phyloP scores from a whole-genome alignment of 352 stramenopile genomes.

The Globisporangium apiculatum region DNA sequence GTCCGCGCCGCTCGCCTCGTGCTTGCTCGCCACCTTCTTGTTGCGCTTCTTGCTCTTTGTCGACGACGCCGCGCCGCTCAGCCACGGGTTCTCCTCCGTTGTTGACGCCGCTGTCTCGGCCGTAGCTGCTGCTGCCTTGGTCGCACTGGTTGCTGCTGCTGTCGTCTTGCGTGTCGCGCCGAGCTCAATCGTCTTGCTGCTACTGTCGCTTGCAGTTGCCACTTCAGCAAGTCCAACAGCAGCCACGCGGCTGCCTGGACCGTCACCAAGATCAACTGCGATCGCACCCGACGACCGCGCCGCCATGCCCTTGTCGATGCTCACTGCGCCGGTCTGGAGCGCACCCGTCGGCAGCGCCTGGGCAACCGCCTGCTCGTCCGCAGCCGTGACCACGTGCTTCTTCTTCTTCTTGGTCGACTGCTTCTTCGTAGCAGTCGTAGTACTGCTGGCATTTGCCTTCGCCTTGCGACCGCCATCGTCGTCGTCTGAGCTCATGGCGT shows the following conservation, averaged over 20 bases:
- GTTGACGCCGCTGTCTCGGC: slow-evolving; percentile 9
- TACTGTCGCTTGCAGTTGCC: slow-evolving; percentile 21
- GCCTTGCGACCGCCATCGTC: slow-evolving; percentile 16
- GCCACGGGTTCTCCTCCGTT: slow-evolving; percentile 66
- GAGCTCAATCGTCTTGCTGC: slow-evolving; percentile 23
- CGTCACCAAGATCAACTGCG: slow-evolving; percentile 66
- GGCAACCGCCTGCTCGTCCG: slow-evolving; percentile 46
- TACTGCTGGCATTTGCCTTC: slow-evolving; percentile 5
- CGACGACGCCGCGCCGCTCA: slow-evolving; percentile 23
- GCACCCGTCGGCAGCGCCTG: slow-evolving; percentile 43
- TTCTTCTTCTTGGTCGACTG: slow-evolving; percentile 17
- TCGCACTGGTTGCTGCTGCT: too few species aligned
- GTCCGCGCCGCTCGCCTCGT: slow-evolving; percentile 24
- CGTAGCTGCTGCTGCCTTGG: slow-evolving; percentile 19
- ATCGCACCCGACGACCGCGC: slow-evolving; percentile 57
- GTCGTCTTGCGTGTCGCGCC: slow-evolving; percentile 8
- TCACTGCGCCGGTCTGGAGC: slow-evolving; percentile 53
- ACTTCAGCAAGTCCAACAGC: slow-evolving; percentile 6
- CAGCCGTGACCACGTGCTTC: slow-evolving; percentile 23
- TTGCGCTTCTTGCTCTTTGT: slow-evolving; percentile 64
- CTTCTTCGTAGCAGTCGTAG: slow-evolving; percentile 12
- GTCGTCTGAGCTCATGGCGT: slow-evolving; percentile 42
- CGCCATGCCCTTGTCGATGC: slow-evolving; percentile 66
- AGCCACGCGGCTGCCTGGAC: slow-evolving; percentile 6
- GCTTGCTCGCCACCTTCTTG: slow-evolving; percentile 40